phyloP scores from a whole-genome alignment of 371 early-diverging fungal species.

The Mucor lusitanicus region DNA sequence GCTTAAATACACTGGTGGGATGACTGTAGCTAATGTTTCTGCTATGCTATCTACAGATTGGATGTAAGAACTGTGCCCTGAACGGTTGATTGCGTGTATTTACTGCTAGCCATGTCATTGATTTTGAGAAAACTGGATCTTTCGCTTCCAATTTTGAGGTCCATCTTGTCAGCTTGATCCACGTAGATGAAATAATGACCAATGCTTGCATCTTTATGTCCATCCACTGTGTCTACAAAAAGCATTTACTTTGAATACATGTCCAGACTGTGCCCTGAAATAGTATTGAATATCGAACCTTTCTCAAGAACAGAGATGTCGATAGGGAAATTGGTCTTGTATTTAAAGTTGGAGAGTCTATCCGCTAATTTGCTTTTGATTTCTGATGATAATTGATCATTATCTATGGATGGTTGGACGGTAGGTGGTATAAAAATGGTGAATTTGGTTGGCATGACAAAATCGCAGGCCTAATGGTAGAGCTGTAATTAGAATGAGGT shows the following conservation, averaged over 20 bases:
- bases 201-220: slow-evolving; percentile 17
- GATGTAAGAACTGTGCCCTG: background rate
- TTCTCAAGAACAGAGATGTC: background rate
- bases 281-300: background rate
- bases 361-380: slow-evolving; percentile 2
- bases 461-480: slow-evolving; percentile 22
- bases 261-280: background rate
- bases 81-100: background rate
- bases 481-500: background rate
- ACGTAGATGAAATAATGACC: slow-evolving; percentile 31
- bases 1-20: slow-evolving; percentile 20
- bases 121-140: slow-evolving; percentile 25
- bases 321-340: slow-evolving; percentile 18
- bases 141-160: slow-evolving; percentile 24
- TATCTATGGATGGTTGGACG: background rate
- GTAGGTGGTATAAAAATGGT: slow-evolving; percentile 18
- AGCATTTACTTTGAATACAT: background rate
- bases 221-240: background rate
- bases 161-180: slow-evolving; percentile 3
- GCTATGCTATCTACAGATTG: slow-evolving; percentile 4
- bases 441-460: slow-evolving; percentile 28
- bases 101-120: slow-evolving; percentile 7
- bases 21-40: slow-evolving; percentile 6
- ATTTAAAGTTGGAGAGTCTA: background rate
- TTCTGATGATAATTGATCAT: background rate